These are phyloP conservation scores for Termitomyces sp. DNA, from an alignment of 768 basidiomycete genomes.

Conservation along the genomic window DNA sequence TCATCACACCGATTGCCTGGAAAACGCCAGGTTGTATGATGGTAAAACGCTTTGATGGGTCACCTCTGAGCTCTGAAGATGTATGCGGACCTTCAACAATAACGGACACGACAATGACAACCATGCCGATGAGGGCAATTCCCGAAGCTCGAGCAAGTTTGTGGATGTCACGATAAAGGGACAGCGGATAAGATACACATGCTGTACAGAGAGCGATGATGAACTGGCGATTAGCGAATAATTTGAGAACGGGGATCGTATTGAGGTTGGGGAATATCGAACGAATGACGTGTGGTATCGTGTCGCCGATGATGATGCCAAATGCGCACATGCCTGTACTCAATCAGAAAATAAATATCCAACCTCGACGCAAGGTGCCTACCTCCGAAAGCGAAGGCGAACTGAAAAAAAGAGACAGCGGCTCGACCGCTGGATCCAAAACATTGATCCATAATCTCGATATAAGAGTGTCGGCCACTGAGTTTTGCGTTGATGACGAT, in stretches of 20 bases:
- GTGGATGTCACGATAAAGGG: conserved; percentile 95
- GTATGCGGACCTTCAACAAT: conserved; percentile 79
- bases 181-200: conserved; percentile 90
- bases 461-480: conserved; percentile 87
- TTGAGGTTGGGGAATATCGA: conserved; percentile 71
- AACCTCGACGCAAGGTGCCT: conserved; percentile 13
- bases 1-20: conserved; percentile 96
- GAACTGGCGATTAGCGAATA: conserved; percentile 84
- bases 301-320: conserved; percentile 97
- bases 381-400: conserved; percentile 97
- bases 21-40: conserved; percentile 78
- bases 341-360: neutral
- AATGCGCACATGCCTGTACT: conserved; percentile 94
- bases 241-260: conserved; percentile 63
- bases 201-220: conserved; percentile 84
- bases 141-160: conserved; percentile 92
- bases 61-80: conserved; percentile 68
- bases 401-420: conserved; percentile 95
- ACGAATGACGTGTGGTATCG: conserved; percentile 90
- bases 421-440: conserved; percentile 91
- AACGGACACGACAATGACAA: conserved; percentile 85
- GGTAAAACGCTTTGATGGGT: conserved; percentile 68
- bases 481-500: conserved; percentile 96
- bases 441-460: conserved; percentile 90
- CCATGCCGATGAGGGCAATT: conserved; percentile 89